Evolutionary conservation across 2,329 filamentous ascomycete genomes (phyloP).

Genomic region (Penicillium sp.): DNA sequence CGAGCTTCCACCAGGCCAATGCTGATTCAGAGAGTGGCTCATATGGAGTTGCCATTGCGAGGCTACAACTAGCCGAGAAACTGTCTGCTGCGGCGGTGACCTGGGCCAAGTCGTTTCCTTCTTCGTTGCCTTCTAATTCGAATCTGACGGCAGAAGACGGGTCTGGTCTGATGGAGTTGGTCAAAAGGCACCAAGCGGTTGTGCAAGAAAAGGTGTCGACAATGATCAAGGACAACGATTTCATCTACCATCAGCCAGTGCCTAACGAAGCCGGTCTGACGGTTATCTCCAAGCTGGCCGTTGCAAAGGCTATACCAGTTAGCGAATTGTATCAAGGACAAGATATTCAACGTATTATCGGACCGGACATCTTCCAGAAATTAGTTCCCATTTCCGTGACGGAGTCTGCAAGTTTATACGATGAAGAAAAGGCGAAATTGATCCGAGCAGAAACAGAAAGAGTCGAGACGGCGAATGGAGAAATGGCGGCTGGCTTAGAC

Average conservation of each 20-base stretch:
- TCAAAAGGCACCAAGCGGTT: slow-evolving; percentile 74
- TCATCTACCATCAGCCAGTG: slow-evolving; percentile 92
- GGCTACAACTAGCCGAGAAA: slow-evolving; percentile 75
- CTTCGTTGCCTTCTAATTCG: slow-evolving; percentile 70
- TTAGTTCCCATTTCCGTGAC: slow-evolving; percentile 95
- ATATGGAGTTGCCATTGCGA: slow-evolving; percentile 78
- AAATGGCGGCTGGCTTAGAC: slow-evolving; percentile 93
- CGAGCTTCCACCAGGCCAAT: slow-evolving; percentile 89
- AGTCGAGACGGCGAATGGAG: slow-evolving; percentile 86
- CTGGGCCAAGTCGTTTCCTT: slow-evolving; percentile 74
- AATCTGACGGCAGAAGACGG: slow-evolving; percentile 82
- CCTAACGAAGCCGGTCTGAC: slow-evolving; percentile 79
- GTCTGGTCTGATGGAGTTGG: slow-evolving; percentile 68
- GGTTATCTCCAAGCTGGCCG: slow-evolving; percentile 82
- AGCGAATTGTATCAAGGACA: slow-evolving; percentile 95
- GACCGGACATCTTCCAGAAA: slow-evolving; percentile 93
- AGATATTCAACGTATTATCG: slow-evolving; percentile 94
- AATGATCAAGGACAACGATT: slow-evolving; percentile 89
- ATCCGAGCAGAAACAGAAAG: slow-evolving; percentile 90
- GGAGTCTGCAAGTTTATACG: slow-evolving; percentile 92
- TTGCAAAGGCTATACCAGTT: slow-evolving; percentile 94
- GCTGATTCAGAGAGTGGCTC: slow-evolving; percentile 86
- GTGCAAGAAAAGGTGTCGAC: slow-evolving; percentile 77
- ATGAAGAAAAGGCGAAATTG: slow-evolving; percentile 96
- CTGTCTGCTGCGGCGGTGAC: slow-evolving; percentile 74